Conservation (phyloP, 2,329 filamentous ascomycete species). For the Stenocarpella maydis region DNA sequence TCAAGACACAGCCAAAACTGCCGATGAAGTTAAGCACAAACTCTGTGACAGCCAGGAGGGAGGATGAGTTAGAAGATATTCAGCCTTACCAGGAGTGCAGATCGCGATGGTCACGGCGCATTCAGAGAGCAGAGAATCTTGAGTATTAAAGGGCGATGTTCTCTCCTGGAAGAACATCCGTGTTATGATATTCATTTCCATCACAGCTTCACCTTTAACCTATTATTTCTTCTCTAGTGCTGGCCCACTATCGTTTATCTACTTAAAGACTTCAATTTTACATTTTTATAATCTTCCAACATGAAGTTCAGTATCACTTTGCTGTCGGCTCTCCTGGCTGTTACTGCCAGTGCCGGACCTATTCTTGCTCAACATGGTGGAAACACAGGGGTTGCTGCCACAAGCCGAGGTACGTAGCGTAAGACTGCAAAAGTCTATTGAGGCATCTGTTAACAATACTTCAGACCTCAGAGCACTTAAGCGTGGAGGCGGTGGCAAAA, state of each 20-base stretch:
- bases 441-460: background rate
- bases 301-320: conserved; percentile 1
- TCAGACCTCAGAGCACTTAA: background rate
- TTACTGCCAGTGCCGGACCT: background rate
- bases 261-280: background rate
- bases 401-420: background rate
- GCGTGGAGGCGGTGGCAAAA: conserved; percentile 4
- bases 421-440: too few relatives aligned
- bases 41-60: background rate
- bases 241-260: background rate
- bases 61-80: background rate
- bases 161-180: background rate
- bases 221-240: background rate
- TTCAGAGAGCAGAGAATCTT: background rate
- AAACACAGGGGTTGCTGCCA: background rate
- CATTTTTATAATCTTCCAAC: background rate
- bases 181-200: background rate
- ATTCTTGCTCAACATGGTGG: background rate
- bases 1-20: conserved; percentile 15
- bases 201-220: background rate
- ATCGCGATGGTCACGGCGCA: background rate
- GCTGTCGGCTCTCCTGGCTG: background rate
- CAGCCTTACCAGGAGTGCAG: background rate
- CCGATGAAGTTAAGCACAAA: background rate
- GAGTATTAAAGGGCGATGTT: background rate